phyloP scores from a whole-genome alignment of 2,329 filamentous ascomycete genomes.

The Trichophyton simii region DNA sequence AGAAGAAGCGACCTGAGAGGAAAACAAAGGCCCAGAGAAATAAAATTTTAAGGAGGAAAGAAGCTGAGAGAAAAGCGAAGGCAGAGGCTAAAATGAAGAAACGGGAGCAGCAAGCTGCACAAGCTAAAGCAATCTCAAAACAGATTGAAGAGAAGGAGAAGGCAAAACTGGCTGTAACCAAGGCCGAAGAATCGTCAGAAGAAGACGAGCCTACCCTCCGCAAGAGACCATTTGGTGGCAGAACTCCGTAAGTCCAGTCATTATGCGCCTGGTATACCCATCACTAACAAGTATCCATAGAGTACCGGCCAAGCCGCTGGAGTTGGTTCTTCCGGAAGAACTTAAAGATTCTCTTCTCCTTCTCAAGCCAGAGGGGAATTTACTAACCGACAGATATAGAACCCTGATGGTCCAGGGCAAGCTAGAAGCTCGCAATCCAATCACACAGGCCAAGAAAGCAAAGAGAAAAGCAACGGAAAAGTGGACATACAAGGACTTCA shows the following conservation, averaged over 20 bases:
- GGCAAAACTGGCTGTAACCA: conserved; percentile 28
- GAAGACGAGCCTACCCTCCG: conserved; percentile 55
- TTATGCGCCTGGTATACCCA: not conserved
- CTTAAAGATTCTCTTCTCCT: conserved; percentile 67
- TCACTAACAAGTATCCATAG: conserved; percentile 16
- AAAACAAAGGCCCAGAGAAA: conserved; percentile 83
- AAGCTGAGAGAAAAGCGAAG: conserved; percentile 63
- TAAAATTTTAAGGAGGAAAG: conserved; percentile 76
- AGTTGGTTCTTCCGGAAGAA: conserved; percentile 73
- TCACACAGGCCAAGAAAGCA: conserved; percentile 69
- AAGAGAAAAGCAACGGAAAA: conserved; percentile 81
- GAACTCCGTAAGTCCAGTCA: conserved; percentile 33
- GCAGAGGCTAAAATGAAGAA: conserved; percentile 65
- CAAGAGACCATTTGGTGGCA: conserved; percentile 58
- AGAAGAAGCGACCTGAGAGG: conserved; percentile 63
- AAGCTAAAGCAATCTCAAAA: conserved; percentile 56
- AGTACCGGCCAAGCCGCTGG: conserved; percentile 60
- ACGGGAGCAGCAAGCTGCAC: conserved; percentile 57
- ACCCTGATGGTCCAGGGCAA: conserved; percentile 81
- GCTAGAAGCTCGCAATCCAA: conserved; percentile 66
- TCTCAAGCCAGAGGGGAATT: conserved; percentile 88
- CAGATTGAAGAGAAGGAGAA: conserved; percentile 38
- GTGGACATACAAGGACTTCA: conserved; percentile 95
- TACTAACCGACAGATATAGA: conserved; percentile 82
- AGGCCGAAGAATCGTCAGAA: conserved; percentile 28